These are phyloP conservation scores for Euphorbia peplus DNA, from an alignment of 345 rosid genomes.

Conservation along the genomic window DNA sequence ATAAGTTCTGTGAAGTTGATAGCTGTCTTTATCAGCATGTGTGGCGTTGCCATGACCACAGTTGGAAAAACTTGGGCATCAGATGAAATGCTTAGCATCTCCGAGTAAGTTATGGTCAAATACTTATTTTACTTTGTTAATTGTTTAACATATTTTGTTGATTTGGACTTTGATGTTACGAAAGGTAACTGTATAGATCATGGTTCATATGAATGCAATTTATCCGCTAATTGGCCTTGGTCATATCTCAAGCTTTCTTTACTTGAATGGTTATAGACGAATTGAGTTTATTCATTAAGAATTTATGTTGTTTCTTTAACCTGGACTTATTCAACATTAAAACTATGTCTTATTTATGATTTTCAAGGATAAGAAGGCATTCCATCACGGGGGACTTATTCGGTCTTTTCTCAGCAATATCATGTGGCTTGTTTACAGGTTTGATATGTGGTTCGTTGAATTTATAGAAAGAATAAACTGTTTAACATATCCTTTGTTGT, in stretches of 20 bases:
- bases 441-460: conserved; percentile 2
- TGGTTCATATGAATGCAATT: too few species aligned
- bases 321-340: background rate
- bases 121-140: too few species aligned
- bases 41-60: conserved; percentile 69
- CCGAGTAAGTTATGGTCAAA: conserved; percentile 38
- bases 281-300: too few species aligned
- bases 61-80: conserved; percentile 60
- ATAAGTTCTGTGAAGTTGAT: conserved; percentile 45
- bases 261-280: too few species aligned
- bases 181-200: too few species aligned
- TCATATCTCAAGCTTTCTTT: too few species aligned
- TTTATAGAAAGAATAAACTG: background rate
- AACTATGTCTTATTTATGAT: conserved; percentile 13
- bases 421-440: conserved; percentile 61
- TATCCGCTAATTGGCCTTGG: too few species aligned
- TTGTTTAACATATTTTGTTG: too few species aligned
- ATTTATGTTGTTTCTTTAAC: too few species aligned
- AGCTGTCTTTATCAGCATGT: conserved; percentile 61
- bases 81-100: conserved; percentile 40
- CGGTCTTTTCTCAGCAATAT: conserved; percentile 56
- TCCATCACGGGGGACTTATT: conserved; percentile 46
- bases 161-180: too few species aligned
- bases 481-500: conserved; percentile 1
- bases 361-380: conserved; percentile 42